These are phyloP conservation scores for Naematelia encephala DNA, from an alignment of 768 basidiomycete genomes.

Conservation along the genomic window DNA sequence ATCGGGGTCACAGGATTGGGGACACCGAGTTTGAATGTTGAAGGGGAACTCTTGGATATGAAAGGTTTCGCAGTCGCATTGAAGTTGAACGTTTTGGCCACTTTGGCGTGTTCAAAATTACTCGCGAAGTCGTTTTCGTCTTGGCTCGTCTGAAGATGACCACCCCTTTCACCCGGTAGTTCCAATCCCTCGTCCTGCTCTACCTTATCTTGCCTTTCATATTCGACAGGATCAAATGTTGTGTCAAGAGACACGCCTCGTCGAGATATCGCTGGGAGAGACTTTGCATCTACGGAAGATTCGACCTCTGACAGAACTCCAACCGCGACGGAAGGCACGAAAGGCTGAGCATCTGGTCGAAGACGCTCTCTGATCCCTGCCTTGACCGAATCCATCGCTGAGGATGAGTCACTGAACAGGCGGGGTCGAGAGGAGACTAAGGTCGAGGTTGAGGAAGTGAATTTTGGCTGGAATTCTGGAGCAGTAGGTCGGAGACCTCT, in stretches of 20 bases:
- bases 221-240: background rate
- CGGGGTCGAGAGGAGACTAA: too few species aligned
- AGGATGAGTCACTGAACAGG: too few species aligned
- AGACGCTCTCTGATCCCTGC: background rate
- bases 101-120: too few species aligned
- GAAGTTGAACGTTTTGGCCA: too few species aligned
- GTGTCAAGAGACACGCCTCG: background rate
- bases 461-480: slow-evolving; percentile 2
- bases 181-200: background rate
- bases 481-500: slow-evolving; percentile 11
- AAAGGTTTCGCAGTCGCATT: background rate
- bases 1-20: background rate
- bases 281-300: too few species aligned
- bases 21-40: background rate
- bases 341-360: background rate
- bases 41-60: background rate
- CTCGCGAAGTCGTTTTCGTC: too few species aligned
- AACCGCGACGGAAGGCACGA: background rate
- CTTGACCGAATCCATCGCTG: background rate
- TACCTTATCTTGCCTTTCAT: background rate
- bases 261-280: too few species aligned
- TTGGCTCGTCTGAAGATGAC: too few species aligned
- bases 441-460: too few species aligned
- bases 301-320: too few species aligned
- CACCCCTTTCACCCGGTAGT: too few species aligned